phyloP scores from a whole-genome alignment of 2,329 filamentous ascomycete species.

The Sporothrix luriei region DNA sequence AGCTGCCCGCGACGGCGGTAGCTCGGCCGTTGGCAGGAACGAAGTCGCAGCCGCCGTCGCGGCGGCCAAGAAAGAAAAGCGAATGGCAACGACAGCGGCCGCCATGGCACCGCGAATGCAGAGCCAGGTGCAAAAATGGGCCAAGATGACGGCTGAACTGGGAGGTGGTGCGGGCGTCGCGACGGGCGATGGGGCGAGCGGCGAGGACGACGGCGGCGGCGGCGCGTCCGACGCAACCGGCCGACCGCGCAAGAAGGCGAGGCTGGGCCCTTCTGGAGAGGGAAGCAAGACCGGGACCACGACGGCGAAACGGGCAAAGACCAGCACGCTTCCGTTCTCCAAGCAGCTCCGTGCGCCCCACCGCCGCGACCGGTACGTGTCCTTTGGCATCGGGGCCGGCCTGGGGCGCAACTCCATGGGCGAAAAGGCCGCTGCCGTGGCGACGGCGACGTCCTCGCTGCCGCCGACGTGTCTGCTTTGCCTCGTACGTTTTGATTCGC shows the following conservation, averaged over 20 bases:
- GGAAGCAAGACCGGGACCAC: not conserved
- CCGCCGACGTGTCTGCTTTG: constrained; percentile 58
- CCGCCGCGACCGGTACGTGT: constrained; percentile 50
- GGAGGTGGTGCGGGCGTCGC: constrained; percentile 42
- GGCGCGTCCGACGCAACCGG: constrained; percentile 35
- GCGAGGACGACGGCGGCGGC: constrained; percentile 34
- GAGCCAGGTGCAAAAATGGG: constrained; percentile 67
- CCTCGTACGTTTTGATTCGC: constrained; percentile 58
- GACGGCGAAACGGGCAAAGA: not conserved
- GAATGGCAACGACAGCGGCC: constrained; percentile 18
- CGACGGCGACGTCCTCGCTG: not conserved
- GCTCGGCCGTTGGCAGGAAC: not conserved
- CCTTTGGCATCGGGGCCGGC: constrained; percentile 58
- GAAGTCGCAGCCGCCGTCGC: constrained; percentile 27
- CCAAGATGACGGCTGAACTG: constrained; percentile 67
- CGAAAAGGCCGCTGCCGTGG: not conserved
- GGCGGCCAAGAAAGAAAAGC: constrained; percentile 32
- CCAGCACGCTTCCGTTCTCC: not conserved
- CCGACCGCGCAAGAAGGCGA: constrained; percentile 13
- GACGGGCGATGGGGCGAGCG: not conserved
- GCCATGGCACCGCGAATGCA: constrained; percentile 56
- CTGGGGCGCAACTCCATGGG: constrained; percentile 31
- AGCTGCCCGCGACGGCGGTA: constrained; percentile 28
- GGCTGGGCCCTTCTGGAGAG: not conserved
- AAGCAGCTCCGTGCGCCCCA: constrained; percentile 39